Percentiles rank a stretch among this genome's conserved stretches.
Conservation (phyloP, 2,329 filamentous ascomycete genomes). For the Microsporum ferrugineum region DNA sequence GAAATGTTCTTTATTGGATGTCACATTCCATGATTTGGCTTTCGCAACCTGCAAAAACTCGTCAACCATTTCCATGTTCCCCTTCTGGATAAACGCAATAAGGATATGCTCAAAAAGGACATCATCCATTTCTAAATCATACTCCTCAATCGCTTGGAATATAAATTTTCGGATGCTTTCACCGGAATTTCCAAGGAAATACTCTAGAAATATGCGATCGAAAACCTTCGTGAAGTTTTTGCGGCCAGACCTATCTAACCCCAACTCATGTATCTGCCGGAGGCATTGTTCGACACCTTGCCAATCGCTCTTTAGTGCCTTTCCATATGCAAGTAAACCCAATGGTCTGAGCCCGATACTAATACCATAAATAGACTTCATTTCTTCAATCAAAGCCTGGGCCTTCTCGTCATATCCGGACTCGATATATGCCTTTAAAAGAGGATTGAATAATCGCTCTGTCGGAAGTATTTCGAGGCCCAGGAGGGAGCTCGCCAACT, state of each 20-base stretch:
- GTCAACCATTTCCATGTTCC: slow-evolving; percentile 23
- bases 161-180: slow-evolving; percentile 27
- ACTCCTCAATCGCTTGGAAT: slow-evolving; percentile 26
- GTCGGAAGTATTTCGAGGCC: slow-evolving; percentile 24
- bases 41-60: slow-evolving; percentile 24
- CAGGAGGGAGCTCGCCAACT: slow-evolving; percentile 20
- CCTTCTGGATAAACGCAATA: slow-evolving; percentile 31
- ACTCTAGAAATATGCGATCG: slow-evolving; percentile 33
- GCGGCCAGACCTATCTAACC: slow-evolving; percentile 20
- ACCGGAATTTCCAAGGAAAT: slow-evolving; percentile 28
- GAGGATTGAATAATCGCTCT: slow-evolving; percentile 31
- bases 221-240: slow-evolving; percentile 24
- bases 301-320: slow-evolving; percentile 32
- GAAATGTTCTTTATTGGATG: slow-evolving; percentile 22
- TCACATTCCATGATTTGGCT: slow-evolving; percentile 25
- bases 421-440: slow-evolving; percentile 31
- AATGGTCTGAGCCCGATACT: slow-evolving; percentile 25
- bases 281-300: slow-evolving; percentile 29
- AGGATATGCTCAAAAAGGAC: slow-evolving; percentile 32
- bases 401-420: slow-evolving; percentile 27
- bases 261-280: slow-evolving; percentile 27
- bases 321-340: slow-evolving; percentile 28
- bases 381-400: slow-evolving; percentile 26
- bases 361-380: slow-evolving; percentile 23
- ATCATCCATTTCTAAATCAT: slow-evolving; percentile 27